Evolutionary conservation across 176 grass and related monocot species (phyloP), one percentile per base, ranked within the genome.

Genomic region (Echinochloa phyllopogon): DNA sequence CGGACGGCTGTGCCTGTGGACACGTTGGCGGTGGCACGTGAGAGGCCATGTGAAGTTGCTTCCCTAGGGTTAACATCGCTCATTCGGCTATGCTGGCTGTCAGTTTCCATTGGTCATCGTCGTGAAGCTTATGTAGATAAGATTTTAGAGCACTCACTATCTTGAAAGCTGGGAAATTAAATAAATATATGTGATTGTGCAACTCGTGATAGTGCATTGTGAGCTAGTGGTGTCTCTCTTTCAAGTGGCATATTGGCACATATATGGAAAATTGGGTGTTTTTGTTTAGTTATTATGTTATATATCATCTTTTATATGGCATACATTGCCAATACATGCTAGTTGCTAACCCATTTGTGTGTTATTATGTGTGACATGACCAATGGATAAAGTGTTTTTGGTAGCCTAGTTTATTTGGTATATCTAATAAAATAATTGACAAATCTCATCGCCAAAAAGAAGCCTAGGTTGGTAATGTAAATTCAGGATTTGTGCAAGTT

Each of bases 21-120:
- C 82, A 88, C 45, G 80, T 65, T 36, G 55, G 21, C 45, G 0
- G 44, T 7, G 43, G 52, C 88, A 89, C 88, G 53, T 86, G 77
- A n/a, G 36, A 42, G 71, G 71, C 83, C 88, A 89, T 44, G 88
- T 89, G 88, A 57, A 44, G 39, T 14, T 53, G 79, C 15, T 42
- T 65, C 73, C 73, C 49, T 1, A 57, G 70, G 33, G 82, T 84
- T 58, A 41, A 57, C 82, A 58, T 80, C 29, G 57, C 57, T 72
- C 85, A 42, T 69, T 43, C 16, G 11, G 66, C 44, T 59, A 37
- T 40, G 87, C 37, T 49, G 82, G 69, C 87, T 16, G 82, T 84
- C 76, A 36, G 75, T 68, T 74, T 79, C 59, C 15, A 66, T 73
- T 65, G 40, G 52, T 33, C 49, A 25, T 58, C 83, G 20, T 45